phyloP scores from a whole-genome alignment of 306 rosid species.

The Begonia peltatifolia region DNA sequence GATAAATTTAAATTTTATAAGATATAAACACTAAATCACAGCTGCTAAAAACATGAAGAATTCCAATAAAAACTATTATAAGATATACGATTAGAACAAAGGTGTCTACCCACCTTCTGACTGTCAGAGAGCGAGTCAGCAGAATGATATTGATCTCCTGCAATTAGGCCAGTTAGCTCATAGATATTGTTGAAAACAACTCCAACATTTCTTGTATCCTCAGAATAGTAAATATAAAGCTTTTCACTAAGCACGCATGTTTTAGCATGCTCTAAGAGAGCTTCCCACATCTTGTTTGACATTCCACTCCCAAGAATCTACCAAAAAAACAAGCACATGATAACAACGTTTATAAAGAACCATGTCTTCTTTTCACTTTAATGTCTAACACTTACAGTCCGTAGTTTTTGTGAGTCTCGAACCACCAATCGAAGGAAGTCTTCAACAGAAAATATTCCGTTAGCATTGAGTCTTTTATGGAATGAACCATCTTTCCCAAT shows the following conservation, averaged over 20 bases:
- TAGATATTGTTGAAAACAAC: constrained; percentile 78
- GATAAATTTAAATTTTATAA: too few species aligned
- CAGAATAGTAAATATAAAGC: constrained; percentile 83
- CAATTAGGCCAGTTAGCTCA: constrained; percentile 80
- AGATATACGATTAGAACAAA: background rate
- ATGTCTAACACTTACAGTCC: constrained; percentile 48
- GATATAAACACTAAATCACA: too few species aligned
- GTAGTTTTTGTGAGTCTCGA: constrained; percentile 57
- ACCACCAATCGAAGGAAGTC: constrained; percentile 84
- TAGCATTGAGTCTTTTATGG: constrained; percentile 64
- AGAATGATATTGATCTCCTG: constrained; percentile 61
- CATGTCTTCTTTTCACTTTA: background rate
- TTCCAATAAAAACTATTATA: background rate
- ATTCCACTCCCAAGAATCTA: constrained; percentile 99
- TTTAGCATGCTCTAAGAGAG: constrained; percentile 93
- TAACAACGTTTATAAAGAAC: background rate
- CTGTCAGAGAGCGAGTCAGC: constrained; percentile 79
- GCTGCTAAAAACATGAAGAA: too few species aligned
- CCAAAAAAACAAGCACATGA: constrained; percentile 14
- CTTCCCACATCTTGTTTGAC: constrained; percentile 99
- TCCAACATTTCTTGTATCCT: constrained; percentile 77
- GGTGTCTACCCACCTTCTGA: constrained; percentile 66
- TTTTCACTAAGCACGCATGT: constrained; percentile 83
- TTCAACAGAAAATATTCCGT: constrained; percentile 48
- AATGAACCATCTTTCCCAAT: constrained; percentile 98